phyloP scores from a whole-genome alignment of 441 rosid genomes.

The Adansonia madagascariensis region DNA sequence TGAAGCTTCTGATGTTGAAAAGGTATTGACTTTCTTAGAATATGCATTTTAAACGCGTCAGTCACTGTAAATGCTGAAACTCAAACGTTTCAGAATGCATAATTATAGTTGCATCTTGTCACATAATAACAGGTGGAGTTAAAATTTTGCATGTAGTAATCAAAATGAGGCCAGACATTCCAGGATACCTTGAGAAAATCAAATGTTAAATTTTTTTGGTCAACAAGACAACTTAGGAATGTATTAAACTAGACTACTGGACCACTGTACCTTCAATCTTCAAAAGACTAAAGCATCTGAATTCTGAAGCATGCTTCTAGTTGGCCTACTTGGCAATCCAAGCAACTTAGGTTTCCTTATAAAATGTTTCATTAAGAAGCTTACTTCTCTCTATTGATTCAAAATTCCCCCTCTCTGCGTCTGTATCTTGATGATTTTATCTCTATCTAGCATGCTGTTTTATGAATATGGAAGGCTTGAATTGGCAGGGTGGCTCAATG shows the following conservation, averaged over 20 bases:
- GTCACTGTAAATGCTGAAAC: not conserved
- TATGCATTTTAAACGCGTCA: not conserved
- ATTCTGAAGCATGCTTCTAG: not conserved
- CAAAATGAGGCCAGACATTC: not conserved
- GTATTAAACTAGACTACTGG: not conserved
- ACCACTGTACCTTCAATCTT: not conserved
- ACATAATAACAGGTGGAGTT: not conserved
- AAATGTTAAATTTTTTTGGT: not conserved
- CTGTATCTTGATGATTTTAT: slow-evolving; percentile 1
- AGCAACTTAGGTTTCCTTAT: not conserved
- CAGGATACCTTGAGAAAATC: not conserved
- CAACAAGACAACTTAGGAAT: too few species aligned
- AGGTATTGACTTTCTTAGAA: slow-evolving; percentile 46
- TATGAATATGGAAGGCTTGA: slow-evolving; percentile 22
- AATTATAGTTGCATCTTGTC: not conserved
- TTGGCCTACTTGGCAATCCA: not conserved
- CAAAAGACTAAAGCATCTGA: not conserved
- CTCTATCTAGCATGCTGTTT: not conserved
- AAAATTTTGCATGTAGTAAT: not conserved
- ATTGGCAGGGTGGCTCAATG: slow-evolving; percentile 85
- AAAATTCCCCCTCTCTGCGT: not conserved
- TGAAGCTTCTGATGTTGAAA: slow-evolving; percentile 92
- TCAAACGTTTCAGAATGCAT: not conserved
- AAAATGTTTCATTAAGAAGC: not conserved
- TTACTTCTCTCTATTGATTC: not conserved